Percentiles rank a stretch among this genome's conserved stretches.
These are phyloP conservation scores for Hemisphaericaspora xylanilytica DNA, from an alignment of 1,139 yeast genomes.

Conservation along the genomic window DNA sequence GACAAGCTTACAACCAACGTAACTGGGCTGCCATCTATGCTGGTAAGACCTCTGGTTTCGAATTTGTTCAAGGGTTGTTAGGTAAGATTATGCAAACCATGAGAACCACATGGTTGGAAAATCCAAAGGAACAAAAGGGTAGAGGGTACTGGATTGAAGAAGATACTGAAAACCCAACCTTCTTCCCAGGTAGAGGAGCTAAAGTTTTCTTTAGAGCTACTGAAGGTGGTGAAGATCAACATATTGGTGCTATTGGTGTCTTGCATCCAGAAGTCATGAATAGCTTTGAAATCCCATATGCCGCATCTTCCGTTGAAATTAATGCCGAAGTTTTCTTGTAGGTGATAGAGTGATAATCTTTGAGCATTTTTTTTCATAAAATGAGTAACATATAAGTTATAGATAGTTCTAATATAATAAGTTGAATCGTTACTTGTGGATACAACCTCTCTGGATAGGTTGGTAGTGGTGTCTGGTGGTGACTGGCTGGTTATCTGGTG, in stretches of 20 bases:
- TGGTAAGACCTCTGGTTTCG: conserved; percentile 95
- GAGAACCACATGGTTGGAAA: conserved; percentile 80
- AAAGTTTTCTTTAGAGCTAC: conserved; percentile 68
- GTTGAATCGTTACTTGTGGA: no score
- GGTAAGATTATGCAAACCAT: conserved; percentile 96
- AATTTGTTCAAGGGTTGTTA: conserved; percentile 86
- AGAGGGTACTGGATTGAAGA: conserved; percentile 89
- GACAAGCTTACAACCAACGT: conserved; percentile 90
- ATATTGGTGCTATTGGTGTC: conserved; percentile 86
- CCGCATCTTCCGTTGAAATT: conserved; percentile 87
- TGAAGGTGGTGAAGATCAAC: conserved; percentile 53
- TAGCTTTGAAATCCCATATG: conserved; percentile 87
- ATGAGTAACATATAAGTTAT: neutral
- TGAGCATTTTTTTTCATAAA: no score
- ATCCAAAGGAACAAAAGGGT: conserved; percentile 45
- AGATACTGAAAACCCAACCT: conserved; percentile 65
- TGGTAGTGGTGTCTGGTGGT: neutral
- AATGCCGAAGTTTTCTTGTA: conserved; percentile 75
- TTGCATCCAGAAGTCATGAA: conserved; percentile 92
- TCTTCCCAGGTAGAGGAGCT: conserved; percentile 98
- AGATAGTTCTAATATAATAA: neutral
- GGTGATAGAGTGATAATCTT: neutral
- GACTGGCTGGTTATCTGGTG: no score
- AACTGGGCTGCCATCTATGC: conserved; percentile 94
- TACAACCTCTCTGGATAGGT: no score